Percentiles rank a stretch among this genome's conserved stretches.
These are phyloP conservation scores for Madurella mycetomatis DNA, from an alignment of 2,329 filamentous ascomycete species.

Conservation along the genomic window DNA sequence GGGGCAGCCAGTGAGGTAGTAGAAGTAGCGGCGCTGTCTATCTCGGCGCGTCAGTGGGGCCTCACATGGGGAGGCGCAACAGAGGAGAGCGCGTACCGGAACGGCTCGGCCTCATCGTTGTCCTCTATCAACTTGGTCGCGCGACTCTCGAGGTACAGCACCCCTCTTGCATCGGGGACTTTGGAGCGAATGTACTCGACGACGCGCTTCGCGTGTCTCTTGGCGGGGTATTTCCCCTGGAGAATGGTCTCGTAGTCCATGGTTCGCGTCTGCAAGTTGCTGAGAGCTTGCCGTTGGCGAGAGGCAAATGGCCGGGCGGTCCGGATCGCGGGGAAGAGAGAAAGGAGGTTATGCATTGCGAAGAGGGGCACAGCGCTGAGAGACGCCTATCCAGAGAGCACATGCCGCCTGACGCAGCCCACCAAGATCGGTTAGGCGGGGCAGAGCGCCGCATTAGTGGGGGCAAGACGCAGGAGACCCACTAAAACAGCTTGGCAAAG, in stretches of 20 bases:
- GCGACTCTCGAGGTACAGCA: conserved; percentile 85
- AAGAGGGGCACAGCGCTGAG: not conserved
- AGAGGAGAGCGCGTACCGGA: conserved; percentile 52
- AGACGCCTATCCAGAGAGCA: too few relatives aligned
- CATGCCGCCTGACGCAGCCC: too few relatives aligned
- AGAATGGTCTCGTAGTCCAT: conserved; percentile 48
- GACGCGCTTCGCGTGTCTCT: conserved; percentile 80
- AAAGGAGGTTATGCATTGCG: conserved; percentile 5
- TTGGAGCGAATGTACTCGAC: conserved; percentile 69
- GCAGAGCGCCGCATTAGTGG: too few relatives aligned
- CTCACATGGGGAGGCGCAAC: not conserved
- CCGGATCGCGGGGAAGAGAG: not conserved
- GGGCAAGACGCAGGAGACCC: too few relatives aligned
- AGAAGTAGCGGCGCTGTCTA: conserved; percentile 88
- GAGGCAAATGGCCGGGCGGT: not conserved
- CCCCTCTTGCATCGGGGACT: conserved; percentile 60
- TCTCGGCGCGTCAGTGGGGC: not conserved
- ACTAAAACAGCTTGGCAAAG: too few relatives aligned
- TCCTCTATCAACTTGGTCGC: conserved; percentile 80
- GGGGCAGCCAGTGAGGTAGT: conserved; percentile 83
- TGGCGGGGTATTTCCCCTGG: conserved; percentile 71
- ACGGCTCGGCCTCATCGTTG: conserved; percentile 76
- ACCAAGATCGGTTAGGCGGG: too few relatives aligned
- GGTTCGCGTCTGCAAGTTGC: not conserved
- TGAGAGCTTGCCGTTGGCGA: not conserved